A percentile compares a stretch with the other conserved stretches of the same genome.
phyloP scores from a whole-genome alignment of 345 rosid species.

The Brassica carinata region DNA sequence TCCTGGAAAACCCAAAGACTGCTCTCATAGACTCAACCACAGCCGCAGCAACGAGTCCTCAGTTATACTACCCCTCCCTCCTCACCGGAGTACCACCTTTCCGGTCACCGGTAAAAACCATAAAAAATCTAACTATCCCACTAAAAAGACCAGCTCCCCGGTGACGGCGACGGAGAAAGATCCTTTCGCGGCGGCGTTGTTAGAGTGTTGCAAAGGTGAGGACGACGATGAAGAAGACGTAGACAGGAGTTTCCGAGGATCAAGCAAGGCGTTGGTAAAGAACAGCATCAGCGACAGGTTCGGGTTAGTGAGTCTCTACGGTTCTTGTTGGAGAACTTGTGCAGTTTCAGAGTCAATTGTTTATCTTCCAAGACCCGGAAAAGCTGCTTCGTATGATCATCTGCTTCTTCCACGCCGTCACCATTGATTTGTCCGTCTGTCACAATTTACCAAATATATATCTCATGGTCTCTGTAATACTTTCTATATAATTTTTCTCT shows the following conservation, averaged over 20 bases:
- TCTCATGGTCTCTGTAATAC: background rate
- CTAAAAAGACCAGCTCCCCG: constrained; percentile 15
- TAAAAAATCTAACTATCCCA: constrained; percentile 4
- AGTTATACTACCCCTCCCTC: constrained; percentile 65
- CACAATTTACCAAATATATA: background rate
- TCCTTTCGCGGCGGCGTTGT: constrained; percentile 77
- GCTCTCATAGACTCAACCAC: constrained; percentile 37
- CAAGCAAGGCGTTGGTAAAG: constrained; percentile 25
- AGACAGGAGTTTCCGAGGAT: background rate
- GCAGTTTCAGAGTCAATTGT: constrained; percentile 76
- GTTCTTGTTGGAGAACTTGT: constrained; percentile 68
- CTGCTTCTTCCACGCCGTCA: constrained; percentile 32
- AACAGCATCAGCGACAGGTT: constrained; percentile 52
- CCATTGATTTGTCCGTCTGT: constrained; percentile 22
- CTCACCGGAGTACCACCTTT: constrained; percentile 39
- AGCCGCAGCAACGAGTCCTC: constrained; percentile 42
- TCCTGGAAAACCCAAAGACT: constrained; percentile 86
- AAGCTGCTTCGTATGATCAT: constrained; percentile 33
- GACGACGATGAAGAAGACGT: background rate
- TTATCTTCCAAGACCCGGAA: constrained; percentile 56
- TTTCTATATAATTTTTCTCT: constrained; percentile 12
- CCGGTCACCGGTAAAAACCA: constrained; percentile 41
- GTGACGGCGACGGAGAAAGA: constrained; percentile 50
- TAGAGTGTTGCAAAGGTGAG: constrained; percentile 71
- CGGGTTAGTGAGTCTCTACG: constrained; percentile 61